phyloP scores from a whole-genome alignment of 129 eudicot species.

The Flaveria bidentis region DNA sequence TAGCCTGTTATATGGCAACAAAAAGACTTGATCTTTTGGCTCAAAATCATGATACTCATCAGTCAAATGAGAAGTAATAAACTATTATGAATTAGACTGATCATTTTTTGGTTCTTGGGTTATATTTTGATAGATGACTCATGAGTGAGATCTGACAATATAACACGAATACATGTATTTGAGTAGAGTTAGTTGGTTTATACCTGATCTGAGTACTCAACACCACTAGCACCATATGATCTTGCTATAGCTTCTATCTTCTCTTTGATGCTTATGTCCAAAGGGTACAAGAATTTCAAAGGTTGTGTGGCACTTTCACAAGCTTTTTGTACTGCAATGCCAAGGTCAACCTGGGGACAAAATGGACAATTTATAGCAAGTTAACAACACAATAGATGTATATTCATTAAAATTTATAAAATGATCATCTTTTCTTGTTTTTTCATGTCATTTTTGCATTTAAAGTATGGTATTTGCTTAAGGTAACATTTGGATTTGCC shows the following conservation, averaged over 20 bases:
- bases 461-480: neutral
- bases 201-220: conserved; percentile 95
- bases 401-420: neutral
- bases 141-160: neutral
- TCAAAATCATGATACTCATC: neutral
- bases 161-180: neutral
- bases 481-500: neutral
- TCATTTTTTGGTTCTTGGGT: neutral
- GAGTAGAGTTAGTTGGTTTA: conserved; percentile 13
- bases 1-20: too few species aligned
- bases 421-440: neutral
- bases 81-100: neutral
- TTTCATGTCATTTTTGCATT: neutral
- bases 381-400: neutral
- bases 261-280: conserved; percentile 84
- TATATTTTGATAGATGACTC: neutral
- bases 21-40: neutral
- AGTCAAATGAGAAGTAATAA: neutral
- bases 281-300: conserved; percentile 84
- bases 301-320: conserved; percentile 80
- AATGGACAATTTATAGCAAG: neutral
- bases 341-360: conserved; percentile 79
- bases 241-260: conserved; percentile 93
- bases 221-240: conserved; percentile 98
- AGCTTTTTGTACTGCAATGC: conserved; percentile 91